These are phyloP conservation scores for Isatis lusitanica DNA, from an alignment of 441 rosid genomes.

Conservation along the genomic window DNA sequence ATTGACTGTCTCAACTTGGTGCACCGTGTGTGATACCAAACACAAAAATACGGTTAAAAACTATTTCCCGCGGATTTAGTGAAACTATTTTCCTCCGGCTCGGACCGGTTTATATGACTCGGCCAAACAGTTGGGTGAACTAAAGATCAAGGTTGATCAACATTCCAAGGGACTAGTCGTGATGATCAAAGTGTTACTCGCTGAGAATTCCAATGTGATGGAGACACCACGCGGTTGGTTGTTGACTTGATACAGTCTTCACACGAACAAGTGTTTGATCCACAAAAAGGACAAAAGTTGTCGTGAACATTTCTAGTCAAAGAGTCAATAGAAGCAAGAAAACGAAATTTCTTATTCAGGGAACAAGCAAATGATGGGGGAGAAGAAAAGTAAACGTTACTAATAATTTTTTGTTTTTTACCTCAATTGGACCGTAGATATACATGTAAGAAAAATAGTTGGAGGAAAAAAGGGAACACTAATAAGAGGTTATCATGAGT, in stretches of 20 bases:
- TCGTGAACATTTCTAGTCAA: conserved; percentile 1
- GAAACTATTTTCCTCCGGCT: neutral
- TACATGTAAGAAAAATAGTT: neutral
- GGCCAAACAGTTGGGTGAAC: neutral
- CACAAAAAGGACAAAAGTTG: neutral
- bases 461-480: conserved; percentile 13
- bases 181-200: neutral
- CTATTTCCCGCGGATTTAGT: neutral
- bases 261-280: neutral
- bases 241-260: too few relatives aligned
- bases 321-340: neutral
- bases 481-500: conserved; percentile 24
- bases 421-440: conserved; percentile 3
- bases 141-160: neutral
- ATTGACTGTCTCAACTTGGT: neutral
- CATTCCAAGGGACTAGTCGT: neutral
- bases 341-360: neutral
- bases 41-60: neutral
- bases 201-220: too few relatives aligned
- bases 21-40: neutral
- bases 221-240: neutral
- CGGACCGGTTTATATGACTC: neutral
- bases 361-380: neutral
- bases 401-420: neutral
- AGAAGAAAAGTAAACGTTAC: neutral